Evolutionary conservation across 208 protist species (phyloP).

Genomic region (Crithidia fasciculata): DNA sequence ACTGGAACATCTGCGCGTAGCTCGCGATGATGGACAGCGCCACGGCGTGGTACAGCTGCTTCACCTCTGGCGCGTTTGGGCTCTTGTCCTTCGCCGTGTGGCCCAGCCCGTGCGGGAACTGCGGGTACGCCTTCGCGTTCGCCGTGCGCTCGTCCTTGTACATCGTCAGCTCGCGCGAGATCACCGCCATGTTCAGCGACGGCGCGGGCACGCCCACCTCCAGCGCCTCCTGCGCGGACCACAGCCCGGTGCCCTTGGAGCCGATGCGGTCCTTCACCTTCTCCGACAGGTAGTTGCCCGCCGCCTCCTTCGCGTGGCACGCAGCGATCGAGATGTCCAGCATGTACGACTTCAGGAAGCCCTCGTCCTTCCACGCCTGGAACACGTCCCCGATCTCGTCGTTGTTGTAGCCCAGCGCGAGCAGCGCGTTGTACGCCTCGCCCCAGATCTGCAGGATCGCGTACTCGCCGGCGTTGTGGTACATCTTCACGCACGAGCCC

Average conservation of each 20-base stretch:
- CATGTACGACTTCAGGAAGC: conserved; percentile 96
- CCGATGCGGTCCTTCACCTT: conserved; percentile 96
- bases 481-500: conserved; percentile 99
- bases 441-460: conserved; percentile 98
- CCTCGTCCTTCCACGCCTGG: conserved; percentile 93
- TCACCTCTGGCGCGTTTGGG: conserved; percentile 56
- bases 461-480: conserved; percentile 99
- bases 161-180: conserved; percentile 93
- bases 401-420: conserved; percentile 87
- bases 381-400: conserved; percentile 94
- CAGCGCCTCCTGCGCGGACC: conserved; percentile 95
- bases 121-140: conserved; percentile 59
- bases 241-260: conserved; percentile 98
- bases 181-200: conserved; percentile 94
- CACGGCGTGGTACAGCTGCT: conserved; percentile 81
- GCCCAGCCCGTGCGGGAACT: conserved; percentile 28
- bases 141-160: conserved; percentile 92
- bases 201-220: conserved; percentile 91
- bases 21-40: conserved; percentile 85
- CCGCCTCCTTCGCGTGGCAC: conserved; percentile 91
- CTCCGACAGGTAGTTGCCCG: conserved; percentile 92
- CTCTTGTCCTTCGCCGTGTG: conserved; percentile 49
- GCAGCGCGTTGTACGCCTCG: conserved; percentile 96
- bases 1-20: conserved; percentile 95
- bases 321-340: conserved; percentile 98